Evolutionary conservation across 345 rosid species (phyloP).

Genomic region (Eucalyptus marginata): DNA sequence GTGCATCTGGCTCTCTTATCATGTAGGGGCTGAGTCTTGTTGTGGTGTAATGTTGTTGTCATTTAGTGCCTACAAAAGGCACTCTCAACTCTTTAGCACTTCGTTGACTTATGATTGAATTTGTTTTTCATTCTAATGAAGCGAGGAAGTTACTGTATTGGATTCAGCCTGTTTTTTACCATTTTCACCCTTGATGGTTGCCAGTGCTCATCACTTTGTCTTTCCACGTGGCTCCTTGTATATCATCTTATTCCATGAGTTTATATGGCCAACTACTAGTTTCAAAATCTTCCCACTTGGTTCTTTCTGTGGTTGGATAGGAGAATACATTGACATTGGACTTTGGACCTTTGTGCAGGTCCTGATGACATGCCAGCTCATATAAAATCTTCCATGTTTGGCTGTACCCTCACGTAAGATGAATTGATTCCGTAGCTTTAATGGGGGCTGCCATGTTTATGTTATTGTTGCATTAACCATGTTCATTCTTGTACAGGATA

Average conservation of each 20-base stretch:
- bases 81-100: neutral
- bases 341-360: conserved; percentile 30
- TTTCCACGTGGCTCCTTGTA: neutral
- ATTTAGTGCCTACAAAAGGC: neutral
- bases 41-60: neutral
- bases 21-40: neutral
- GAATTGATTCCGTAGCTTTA: neutral
- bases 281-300: neutral
- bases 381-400: conserved; percentile 91
- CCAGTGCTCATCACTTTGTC: neutral
- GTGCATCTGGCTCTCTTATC: neutral
- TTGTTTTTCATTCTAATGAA: neutral
- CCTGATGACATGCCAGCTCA: conserved; percentile 99
- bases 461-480: neutral
- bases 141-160: neutral
- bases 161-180: neutral
- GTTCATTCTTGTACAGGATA: conserved; percentile 31
- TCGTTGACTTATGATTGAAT: neutral
- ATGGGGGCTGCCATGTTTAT: neutral
- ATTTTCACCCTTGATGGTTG: neutral
- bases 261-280: neutral
- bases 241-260: neutral
- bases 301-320: neutral
- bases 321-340: neutral
- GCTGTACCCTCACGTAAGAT: conserved; percentile 70